phyloP scores from a whole-genome alignment of 2,329 filamentous ascomycete species.

The Metarhizium brunneum region DNA sequence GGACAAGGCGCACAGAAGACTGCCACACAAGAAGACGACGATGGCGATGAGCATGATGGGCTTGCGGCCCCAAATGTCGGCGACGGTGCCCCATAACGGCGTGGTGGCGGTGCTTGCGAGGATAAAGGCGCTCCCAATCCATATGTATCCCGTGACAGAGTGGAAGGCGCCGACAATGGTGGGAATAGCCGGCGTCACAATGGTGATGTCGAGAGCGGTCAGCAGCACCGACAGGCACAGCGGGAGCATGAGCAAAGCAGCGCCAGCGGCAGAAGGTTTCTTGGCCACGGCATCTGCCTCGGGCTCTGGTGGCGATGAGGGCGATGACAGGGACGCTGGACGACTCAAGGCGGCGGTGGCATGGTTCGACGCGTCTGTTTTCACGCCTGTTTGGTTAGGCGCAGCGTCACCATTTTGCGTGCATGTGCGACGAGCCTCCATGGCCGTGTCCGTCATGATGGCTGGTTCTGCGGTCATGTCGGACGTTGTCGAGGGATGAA shows the following conservation, averaged over 20 bases:
- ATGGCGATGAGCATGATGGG: conserved; percentile 38
- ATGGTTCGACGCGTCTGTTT: too few species aligned
- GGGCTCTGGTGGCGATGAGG: too few species aligned
- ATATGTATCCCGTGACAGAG: conserved; percentile 60
- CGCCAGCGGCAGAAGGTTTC: too few species aligned
- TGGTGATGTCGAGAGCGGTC: not conserved
- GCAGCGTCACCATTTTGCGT: too few species aligned
- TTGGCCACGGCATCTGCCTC: too few species aligned
- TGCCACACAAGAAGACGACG: conserved; percentile 42
- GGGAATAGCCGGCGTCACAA: conserved; percentile 46
- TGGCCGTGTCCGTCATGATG: too few species aligned
- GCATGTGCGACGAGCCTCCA: too few species aligned
- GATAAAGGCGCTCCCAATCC: conserved; percentile 68
- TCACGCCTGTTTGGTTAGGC: too few species aligned
- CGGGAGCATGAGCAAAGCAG: not conserved
- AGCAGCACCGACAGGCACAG: conserved; percentile 16
- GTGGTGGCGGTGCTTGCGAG: conserved; percentile 58
- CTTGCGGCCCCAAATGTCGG: conserved; percentile 50
- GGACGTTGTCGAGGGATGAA: too few species aligned
- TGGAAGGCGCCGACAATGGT: conserved; percentile 42
- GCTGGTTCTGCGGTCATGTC: too few species aligned
- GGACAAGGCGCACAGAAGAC: conserved; percentile 37
- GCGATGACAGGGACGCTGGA: too few species aligned
- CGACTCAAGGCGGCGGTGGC: too few species aligned
- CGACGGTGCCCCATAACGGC: conserved; percentile 61